Evolutionary conservation across 768 basidiomycete species (phyloP).

Genomic region (Podaxis sp.): DNA sequence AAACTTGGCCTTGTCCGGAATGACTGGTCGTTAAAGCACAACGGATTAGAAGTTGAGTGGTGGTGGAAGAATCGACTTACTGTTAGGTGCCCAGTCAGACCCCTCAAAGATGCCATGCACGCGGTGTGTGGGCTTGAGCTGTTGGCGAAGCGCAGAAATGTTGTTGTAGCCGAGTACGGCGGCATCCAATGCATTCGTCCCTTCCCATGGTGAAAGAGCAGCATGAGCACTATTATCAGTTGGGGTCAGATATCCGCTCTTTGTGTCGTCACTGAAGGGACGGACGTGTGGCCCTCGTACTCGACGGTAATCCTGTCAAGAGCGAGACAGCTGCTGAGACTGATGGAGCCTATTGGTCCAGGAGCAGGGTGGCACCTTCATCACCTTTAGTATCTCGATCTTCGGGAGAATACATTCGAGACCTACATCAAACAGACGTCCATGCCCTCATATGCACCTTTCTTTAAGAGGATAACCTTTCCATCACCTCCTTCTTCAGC

Average conservation of each 20-base stretch:
- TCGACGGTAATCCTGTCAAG: slow-evolving; percentile 60
- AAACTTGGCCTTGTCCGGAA: slow-evolving; percentile 79
- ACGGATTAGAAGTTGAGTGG: background rate
- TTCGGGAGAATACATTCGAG: background rate
- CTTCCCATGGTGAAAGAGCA: slow-evolving; percentile 82
- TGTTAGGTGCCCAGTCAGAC: slow-evolving; percentile 71
- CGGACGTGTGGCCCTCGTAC: slow-evolving; percentile 73
- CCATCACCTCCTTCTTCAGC: slow-evolving; percentile 82
- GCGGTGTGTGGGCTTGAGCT: slow-evolving; percentile 73
- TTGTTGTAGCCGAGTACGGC: slow-evolving; percentile 84
- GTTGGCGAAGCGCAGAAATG: slow-evolving; percentile 79
- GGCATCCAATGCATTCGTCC: slow-evolving; percentile 80
- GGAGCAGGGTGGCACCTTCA: slow-evolving; percentile 81
- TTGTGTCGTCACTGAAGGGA: background rate
- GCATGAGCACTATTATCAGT: slow-evolving; percentile 64
- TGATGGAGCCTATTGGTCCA: slow-evolving; percentile 68
- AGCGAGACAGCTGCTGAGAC: slow-evolving; percentile 64
- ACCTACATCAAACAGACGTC: slow-evolving; percentile 73
- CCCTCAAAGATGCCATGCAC: slow-evolving; percentile 82
- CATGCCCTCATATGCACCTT: slow-evolving; percentile 76
- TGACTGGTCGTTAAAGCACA: slow-evolving; percentile 47
- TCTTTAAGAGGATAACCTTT: slow-evolving; percentile 67
- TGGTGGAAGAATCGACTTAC: slow-evolving; percentile 36
- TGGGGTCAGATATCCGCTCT: background rate
- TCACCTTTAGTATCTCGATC: background rate